phyloP scores from a whole-genome alignment of 208 protist species.

The Leishmania mexicana region DNA sequence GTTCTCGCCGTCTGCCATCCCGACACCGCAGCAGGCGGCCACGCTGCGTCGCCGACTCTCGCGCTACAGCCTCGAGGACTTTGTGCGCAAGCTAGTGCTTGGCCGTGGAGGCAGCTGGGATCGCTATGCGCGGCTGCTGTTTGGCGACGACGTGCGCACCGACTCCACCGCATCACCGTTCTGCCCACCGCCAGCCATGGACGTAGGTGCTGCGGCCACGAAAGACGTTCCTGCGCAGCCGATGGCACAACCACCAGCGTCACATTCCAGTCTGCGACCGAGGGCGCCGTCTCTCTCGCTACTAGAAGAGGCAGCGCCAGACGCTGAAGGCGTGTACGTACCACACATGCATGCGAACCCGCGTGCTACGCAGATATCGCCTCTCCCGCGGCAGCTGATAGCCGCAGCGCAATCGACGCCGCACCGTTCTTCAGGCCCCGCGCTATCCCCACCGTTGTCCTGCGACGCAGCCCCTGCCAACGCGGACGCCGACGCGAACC shows the following conservation, averaged over 20 bases:
- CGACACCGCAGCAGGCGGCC: constrained; percentile 21
- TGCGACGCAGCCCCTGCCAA: background rate
- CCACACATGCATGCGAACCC: background rate
- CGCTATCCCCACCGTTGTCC: background rate
- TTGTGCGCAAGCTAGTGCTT: constrained; percentile 30
- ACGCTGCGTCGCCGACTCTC: constrained; percentile 27
- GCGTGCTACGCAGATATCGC: background rate
- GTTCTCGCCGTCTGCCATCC: constrained; percentile 5
- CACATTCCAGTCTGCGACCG: background rate
- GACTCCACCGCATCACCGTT: background rate
- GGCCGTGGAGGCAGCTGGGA: constrained; percentile 21
- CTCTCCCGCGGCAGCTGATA: background rate
- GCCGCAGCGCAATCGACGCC: background rate
- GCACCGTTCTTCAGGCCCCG: background rate
- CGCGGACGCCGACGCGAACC: background rate
- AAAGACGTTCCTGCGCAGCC: no score
- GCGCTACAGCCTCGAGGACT: constrained; percentile 19
- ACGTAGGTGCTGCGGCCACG: background rate
- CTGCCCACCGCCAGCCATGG: background rate
- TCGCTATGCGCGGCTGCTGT: constrained; percentile 18
- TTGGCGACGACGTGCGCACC: constrained; percentile 6
- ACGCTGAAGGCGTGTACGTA: background rate
- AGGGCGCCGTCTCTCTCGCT: constrained; percentile 7
- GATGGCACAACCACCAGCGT: background rate
- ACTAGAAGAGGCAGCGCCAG: background rate